phyloP scores from a whole-genome alignment of 139 green algal genomes.

The Chlorella ohadii region DNA sequence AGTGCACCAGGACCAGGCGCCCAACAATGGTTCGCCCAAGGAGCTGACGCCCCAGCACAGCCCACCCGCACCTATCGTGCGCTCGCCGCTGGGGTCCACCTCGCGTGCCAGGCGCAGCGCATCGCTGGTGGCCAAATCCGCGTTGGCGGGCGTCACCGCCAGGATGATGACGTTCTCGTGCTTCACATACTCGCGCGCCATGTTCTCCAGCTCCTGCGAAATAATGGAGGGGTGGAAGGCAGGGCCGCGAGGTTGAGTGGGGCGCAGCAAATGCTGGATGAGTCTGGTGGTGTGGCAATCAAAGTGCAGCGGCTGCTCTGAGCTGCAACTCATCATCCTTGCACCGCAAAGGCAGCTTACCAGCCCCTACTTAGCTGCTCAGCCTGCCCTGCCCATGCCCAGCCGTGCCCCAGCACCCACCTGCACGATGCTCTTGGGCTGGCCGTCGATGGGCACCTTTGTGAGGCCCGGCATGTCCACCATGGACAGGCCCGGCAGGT shows the following conservation, averaged over 20 bases:
- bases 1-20: no score
- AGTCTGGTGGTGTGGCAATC: no score
- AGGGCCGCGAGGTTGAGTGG: no score
- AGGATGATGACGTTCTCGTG: slow-evolving; percentile 94
- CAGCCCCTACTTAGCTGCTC: no score
- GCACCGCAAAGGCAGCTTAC: no score
- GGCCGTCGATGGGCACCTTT: slow-evolving; percentile 97
- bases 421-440: slow-evolving; percentile 92
- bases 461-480: slow-evolving; percentile 98
- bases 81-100: slow-evolving; percentile 83
- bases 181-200: slow-evolving; percentile 94
- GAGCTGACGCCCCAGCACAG: no score
- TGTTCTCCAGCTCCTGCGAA: slow-evolving; percentile 86
- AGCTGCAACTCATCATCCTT: no score
- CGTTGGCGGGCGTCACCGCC: slow-evolving; percentile 97
- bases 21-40: no score
- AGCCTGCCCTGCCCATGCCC: no score
- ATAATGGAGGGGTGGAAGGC: neutral
- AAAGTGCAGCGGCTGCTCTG: no score
- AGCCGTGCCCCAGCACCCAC: slow-evolving; percentile 25
- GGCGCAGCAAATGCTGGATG: no score
- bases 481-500: slow-evolving; percentile 94
- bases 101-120: slow-evolving; percentile 94
- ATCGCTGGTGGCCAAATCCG: slow-evolving; percentile 96
- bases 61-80: slow-evolving; percentile 65